A percentile compares a stretch with the other conserved stretches of the same genome.
These are phyloP conservation scores for Inosperma sp. DNA, from an alignment of 768 basidiomycete species.

Conservation along the genomic window DNA sequence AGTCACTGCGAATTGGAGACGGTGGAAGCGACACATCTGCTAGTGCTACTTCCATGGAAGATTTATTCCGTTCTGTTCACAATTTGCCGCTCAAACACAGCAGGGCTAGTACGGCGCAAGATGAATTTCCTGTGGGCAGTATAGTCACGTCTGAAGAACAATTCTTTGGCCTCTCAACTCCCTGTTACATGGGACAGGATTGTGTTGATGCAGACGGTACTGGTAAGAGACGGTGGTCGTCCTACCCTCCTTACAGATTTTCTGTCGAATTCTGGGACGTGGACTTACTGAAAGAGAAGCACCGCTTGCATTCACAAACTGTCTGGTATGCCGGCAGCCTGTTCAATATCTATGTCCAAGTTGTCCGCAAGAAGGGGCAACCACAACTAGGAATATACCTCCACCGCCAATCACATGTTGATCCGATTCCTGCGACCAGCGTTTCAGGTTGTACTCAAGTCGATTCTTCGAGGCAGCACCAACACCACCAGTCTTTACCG, in stretches of 20 bases:
- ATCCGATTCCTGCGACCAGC: constrained; percentile 72
- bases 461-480: constrained; percentile 4
- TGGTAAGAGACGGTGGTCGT: constrained; percentile 55
- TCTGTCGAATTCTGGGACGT: constrained; percentile 90
- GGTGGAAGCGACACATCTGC: constrained; percentile 46
- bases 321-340: constrained; percentile 87
- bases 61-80: constrained; percentile 50
- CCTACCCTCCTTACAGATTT: constrained; percentile 79
- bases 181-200: constrained; percentile 37
- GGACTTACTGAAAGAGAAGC: constrained; percentile 77
- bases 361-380: constrained; percentile 73
- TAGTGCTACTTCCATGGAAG: constrained; percentile 54
- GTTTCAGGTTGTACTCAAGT: constrained; percentile 33
- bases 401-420: constrained; percentile 78
- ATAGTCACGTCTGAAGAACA: constrained; percentile 42
- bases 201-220: constrained; percentile 40
- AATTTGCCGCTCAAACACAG: constrained; percentile 25
- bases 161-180: constrained; percentile 60
- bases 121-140: constrained; percentile 9
- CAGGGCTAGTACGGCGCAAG: constrained; percentile 11
- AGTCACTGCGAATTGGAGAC: constrained; percentile 73
- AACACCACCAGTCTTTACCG: constrained; percentile 31
- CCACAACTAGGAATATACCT: constrained; percentile 84
- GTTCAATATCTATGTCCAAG: constrained; percentile 87
- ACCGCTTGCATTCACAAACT: constrained; percentile 76